A percentile compares a stretch with the other conserved stretches of the same genome.
phyloP scores from a whole-genome alignment of 371 early-diverging fungal species.

The Polyrhizophydium stewartii region DNA sequence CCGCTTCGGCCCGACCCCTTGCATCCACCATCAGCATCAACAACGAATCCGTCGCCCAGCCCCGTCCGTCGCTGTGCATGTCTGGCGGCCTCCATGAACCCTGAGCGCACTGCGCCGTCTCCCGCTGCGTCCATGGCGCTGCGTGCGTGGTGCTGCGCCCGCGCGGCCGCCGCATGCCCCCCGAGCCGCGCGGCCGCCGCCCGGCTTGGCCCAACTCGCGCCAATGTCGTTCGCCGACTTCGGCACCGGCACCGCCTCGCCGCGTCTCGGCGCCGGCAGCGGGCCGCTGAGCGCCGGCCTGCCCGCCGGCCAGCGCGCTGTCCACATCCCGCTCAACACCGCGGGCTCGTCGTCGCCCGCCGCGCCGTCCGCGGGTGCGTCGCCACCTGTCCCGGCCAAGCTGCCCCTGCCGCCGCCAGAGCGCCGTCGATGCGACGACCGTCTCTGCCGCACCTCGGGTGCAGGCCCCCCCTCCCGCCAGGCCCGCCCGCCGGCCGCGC shows the following conservation, averaged over 20 bases:
- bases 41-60: not conserved
- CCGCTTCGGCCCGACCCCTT: too few relatives aligned
- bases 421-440: too few relatives aligned
- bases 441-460: not conserved
- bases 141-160: too few relatives aligned
- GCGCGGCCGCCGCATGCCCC: too few relatives aligned
- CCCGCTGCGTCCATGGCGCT: not conserved
- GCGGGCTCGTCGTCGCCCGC: not conserved
- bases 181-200: too few relatives aligned
- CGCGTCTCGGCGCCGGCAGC: too few relatives aligned
- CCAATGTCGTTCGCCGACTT: constrained; percentile 2
- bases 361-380: too few relatives aligned
- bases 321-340: not conserved
- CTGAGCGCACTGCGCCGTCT: not conserved
- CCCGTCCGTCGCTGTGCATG: not conserved
- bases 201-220: not conserved
- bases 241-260: not conserved
- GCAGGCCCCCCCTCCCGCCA: too few relatives aligned
- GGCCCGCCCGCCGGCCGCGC: not conserved
- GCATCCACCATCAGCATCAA: not conserved
- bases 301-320: too few relatives aligned
- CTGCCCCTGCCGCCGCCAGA: too few relatives aligned
- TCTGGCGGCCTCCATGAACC: not conserved
- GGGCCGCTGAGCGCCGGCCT: not conserved
- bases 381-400: too few relatives aligned